Conservation (phyloP, 768 basidiomycete genomes). For the Pulveroboletus sp. region DNA sequence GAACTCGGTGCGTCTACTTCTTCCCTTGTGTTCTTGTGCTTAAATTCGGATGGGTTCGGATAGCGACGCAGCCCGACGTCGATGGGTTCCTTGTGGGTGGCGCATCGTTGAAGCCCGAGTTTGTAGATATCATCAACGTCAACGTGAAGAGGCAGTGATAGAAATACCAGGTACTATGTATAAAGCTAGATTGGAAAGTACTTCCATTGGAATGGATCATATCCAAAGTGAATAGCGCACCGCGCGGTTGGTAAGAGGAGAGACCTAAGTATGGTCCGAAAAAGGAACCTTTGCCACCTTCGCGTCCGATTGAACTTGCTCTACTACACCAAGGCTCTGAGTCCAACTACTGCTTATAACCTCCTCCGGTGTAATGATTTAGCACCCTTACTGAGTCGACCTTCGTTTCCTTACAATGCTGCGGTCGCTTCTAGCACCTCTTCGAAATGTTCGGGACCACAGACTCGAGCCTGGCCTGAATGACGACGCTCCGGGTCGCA, state of each 20-base stretch:
- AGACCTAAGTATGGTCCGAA: no score
- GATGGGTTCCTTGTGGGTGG: slow-evolving; percentile 99
- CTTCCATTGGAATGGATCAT: no score
- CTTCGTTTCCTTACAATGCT: slow-evolving; percentile 40
- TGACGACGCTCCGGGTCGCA: slow-evolving; percentile 31
- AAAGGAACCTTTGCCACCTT: no score
- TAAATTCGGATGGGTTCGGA: not conserved
- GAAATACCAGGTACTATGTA: not conserved
- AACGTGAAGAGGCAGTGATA: slow-evolving; percentile 42
- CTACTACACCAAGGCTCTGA: no score
- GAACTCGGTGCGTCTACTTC: slow-evolving; percentile 69
- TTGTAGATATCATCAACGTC: slow-evolving; percentile 86
- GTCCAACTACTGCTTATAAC: no score
- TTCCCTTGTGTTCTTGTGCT: not conserved
- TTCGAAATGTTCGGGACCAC: slow-evolving; percentile 55
- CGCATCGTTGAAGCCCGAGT: slow-evolving; percentile 97
- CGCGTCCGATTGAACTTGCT: no score
- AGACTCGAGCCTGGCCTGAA: slow-evolving; percentile 22
- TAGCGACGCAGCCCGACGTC: slow-evolving; percentile 77
- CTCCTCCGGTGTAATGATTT: no score
- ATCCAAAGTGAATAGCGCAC: no score
- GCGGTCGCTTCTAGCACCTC: slow-evolving; percentile 55
- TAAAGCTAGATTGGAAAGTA: no score
- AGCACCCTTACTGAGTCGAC: not conserved
- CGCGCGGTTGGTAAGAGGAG: no score